Base-by-base conservation (phyloP, 257 asterid genomes). In the Osmanthus fragrans region DNA sequence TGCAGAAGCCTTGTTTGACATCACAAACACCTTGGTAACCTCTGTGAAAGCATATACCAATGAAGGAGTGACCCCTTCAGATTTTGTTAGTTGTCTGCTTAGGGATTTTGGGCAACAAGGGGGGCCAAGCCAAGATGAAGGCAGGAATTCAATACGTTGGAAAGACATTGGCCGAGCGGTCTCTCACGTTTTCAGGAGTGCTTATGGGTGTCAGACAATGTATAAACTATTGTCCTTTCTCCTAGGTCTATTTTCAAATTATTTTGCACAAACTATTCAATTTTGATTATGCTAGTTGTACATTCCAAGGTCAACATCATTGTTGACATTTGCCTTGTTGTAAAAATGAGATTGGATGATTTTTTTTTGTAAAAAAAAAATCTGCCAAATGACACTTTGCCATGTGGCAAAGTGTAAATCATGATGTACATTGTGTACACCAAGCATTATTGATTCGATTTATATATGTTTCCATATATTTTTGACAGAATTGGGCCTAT, bases 1-100 rank as follows among this genome's bases (percentile, higher is more conserved):
- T 88, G 98, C 99, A 71, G 99, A 96, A 82, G 96, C 94, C 21
- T 87, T 96, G 73, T 85, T 87, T 84, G 99, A 92, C 80, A 93
- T 96, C 74, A 87, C 99, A 84, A 92, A 83, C 82, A 88, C 97
- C 47, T 82, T 96, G 88, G 92, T 94, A 72, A 79, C 90, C 72
- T 90, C 97, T 78, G 98, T 89, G n/a, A 94, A 90, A 85, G 92
- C 96, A 27, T 89, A 83, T 76, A 87, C 85, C 83, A 86, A 71
- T 51, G 97, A 88, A 49, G 98, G 97, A 1, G 36, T 88, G 45
- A 92, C 97, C 58, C 94, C 99, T 81, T 72, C 91, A 9, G 98
- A 92, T 80, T 93, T 96, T 74, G 84, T 92, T 80, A 85, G 84
- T 83, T 82, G 86, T 80, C 83, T 96, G 75, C 94, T 93, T 64